Evolutionary conservation across 2,329 filamentous ascomycete species (phyloP), one percentile per base, ranked within the genome.

Genomic region (Stagonosporopsis rhizophila): DNA sequence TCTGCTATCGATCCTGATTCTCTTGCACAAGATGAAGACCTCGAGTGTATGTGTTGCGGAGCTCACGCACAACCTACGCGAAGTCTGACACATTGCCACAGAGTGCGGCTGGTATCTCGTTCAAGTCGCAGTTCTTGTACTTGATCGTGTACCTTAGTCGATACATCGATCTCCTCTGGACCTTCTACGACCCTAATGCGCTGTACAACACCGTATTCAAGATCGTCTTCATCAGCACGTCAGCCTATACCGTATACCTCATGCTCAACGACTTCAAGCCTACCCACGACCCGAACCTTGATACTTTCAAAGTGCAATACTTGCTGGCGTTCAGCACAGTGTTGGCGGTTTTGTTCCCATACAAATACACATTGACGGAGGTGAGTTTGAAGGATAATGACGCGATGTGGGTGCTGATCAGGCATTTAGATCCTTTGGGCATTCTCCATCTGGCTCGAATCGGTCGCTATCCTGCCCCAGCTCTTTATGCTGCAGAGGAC

Each of bases 231-330:
- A 93, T 99, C 76, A 83, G 81, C 62, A 89, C 91, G 22, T 93
- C 96, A 61, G 87, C 89, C 62, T 99, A 99, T 83, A 96, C 93
- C 71, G 87, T 99, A 76, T 98, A 97, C 81, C 87, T 98, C 67
- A 99, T 99, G 95, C 89, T 95, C 60, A 96, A 92, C 68, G 91
- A 94, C 71, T 99, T 95, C 86, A 96, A 96, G 79, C 94, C 95
- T 23, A 98, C 95, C 30, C 94, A 96, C 80, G 95, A 99, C 74
- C 92, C 94, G 51, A 96, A 96, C 74, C 87, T 96, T 75, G 95
- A 99, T 76, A 99, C 95, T 4, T 98, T 99, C 84, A 92, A 93
- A 67, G 91, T 98, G 42, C 90, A 96, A 77, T 99, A 98, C 79
- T 85, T 99, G 41, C 85, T 98, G 25, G 92, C 85, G 40, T 91